These are phyloP conservation scores for Gossypium davidsonii DNA, from an alignment of 441 rosid species.

Conservation along the genomic window DNA sequence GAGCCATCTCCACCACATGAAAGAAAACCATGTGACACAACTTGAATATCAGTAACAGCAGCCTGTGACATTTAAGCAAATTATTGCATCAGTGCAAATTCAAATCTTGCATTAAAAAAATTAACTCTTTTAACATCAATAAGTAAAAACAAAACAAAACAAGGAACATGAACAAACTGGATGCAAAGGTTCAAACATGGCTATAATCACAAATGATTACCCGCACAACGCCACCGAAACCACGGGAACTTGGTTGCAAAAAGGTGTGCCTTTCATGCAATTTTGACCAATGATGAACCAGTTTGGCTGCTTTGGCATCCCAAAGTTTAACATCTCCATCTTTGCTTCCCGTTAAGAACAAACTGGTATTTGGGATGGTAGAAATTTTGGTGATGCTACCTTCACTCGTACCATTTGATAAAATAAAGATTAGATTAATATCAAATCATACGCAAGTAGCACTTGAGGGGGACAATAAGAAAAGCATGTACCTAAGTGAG, in stretches of 20 bases:
- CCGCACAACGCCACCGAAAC: slow-evolving; percentile 85
- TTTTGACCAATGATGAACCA: slow-evolving; percentile 84
- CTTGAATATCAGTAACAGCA: slow-evolving; percentile 85
- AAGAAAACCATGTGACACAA: slow-evolving; percentile 72
- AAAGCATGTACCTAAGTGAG: slow-evolving; percentile 64
- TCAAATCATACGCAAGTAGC: background rate
- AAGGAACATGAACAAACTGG: background rate
- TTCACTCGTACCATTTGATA: slow-evolving; percentile 26
- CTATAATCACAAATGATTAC: slow-evolving; percentile 30
- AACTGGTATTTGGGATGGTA: slow-evolving; percentile 71
- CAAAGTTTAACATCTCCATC: slow-evolving; percentile 96
- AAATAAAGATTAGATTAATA: slow-evolving; percentile 16
- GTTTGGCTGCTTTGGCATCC: slow-evolving; percentile 82
- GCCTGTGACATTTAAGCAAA: slow-evolving; percentile 45
- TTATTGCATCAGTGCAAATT: background rate
- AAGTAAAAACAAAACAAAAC: background rate
- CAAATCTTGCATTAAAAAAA: background rate
- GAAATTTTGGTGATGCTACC: slow-evolving; percentile 86
- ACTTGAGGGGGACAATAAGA: background rate
- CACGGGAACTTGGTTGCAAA: slow-evolving; percentile 79
- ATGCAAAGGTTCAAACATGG: background rate
- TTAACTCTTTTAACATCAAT: background rate
- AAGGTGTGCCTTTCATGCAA: slow-evolving; percentile 86
- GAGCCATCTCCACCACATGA: slow-evolving; percentile 88
- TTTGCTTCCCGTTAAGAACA: slow-evolving; percentile 94